These are phyloP conservation scores for Phytopythium kandeliae DNA, from an alignment of 352 stramenopile species.

Conservation along the genomic window DNA sequence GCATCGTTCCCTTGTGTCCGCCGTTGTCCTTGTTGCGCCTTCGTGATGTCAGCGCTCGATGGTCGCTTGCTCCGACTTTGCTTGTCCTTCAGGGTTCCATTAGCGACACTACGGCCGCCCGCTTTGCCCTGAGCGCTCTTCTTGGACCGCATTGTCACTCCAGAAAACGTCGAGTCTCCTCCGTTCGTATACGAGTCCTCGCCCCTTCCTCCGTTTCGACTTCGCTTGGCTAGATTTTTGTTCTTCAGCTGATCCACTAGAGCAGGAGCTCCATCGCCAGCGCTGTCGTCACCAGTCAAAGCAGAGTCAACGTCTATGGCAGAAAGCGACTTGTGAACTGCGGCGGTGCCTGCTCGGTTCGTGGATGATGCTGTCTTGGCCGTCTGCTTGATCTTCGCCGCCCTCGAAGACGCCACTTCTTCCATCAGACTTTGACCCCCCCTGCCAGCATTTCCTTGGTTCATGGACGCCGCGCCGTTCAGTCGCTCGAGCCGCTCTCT, in stretches of 20 bases:
- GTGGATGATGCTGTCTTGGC: too few relatives aligned
- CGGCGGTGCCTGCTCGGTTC: too few relatives aligned
- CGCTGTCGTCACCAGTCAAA: not conserved
- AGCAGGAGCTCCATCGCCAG: not conserved
- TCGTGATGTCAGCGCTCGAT: not conserved
- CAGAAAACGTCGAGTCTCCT: not conserved
- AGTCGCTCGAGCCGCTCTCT: conserved; percentile 12
- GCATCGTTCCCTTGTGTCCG: not conserved
- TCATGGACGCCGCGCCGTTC: not conserved
- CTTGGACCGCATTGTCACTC: not conserved
- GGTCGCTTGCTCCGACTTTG: not conserved
- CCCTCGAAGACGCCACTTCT: conserved; percentile 4
- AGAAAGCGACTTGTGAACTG: not conserved
- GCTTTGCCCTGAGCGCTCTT: not conserved
- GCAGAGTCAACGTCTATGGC: not conserved
- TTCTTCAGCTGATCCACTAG: not conserved
- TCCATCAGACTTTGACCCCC: conserved; percentile 12
- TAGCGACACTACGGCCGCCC: not conserved
- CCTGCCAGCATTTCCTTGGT: not conserved
- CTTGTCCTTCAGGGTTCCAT: not conserved
- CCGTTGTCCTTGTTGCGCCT: not conserved
- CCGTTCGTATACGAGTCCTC: not conserved
- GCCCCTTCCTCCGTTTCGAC: not conserved
- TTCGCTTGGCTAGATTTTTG: not conserved
- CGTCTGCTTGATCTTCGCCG: not conserved